Evolutionary conservation across 192 early-diverging fungal species (phyloP).

Genomic region (Lobosporangium transversale): DNA sequence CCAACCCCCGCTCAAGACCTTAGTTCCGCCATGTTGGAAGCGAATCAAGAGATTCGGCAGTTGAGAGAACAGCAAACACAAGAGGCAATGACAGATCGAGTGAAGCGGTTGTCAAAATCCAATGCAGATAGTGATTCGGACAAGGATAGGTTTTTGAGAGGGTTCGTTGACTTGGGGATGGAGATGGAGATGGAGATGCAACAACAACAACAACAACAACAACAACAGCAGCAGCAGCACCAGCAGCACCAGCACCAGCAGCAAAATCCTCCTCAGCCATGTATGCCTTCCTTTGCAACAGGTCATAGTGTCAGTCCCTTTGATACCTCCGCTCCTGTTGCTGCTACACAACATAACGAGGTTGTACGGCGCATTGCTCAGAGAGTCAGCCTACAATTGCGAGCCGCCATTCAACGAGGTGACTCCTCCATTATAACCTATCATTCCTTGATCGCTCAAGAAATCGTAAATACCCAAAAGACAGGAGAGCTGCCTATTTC

Average conservation of each 20-base stretch:
- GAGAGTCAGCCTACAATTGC: slow-evolving; percentile 36
- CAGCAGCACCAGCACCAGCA: neutral
- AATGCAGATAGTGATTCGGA: slow-evolving; percentile 24
- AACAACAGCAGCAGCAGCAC: neutral
- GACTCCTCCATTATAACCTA: slow-evolving; percentile 14
- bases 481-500: slow-evolving; percentile 18
- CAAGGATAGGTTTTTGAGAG: slow-evolving; percentile 39
- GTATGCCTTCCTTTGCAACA: no score
- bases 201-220: neutral
- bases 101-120: slow-evolving; percentile 39
- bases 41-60: slow-evolving; percentile 49
- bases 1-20: slow-evolving; percentile 42
- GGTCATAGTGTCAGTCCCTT: neutral
- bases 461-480: slow-evolving; percentile 31
- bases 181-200: neutral
- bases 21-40: slow-evolving; percentile 39
- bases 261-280: no score
- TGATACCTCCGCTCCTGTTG: neutral
- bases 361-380: slow-evolving; percentile 45
- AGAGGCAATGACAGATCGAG: slow-evolving; percentile 43
- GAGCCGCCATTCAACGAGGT: slow-evolving; percentile 24
- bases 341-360: neutral
- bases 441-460: slow-evolving; percentile 33
- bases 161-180: slow-evolving; percentile 5
- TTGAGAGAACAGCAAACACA: slow-evolving; percentile 40